phyloP scores from a whole-genome alignment of 2,329 filamentous ascomycete species.

The Harringtonia lauricola region DNA sequence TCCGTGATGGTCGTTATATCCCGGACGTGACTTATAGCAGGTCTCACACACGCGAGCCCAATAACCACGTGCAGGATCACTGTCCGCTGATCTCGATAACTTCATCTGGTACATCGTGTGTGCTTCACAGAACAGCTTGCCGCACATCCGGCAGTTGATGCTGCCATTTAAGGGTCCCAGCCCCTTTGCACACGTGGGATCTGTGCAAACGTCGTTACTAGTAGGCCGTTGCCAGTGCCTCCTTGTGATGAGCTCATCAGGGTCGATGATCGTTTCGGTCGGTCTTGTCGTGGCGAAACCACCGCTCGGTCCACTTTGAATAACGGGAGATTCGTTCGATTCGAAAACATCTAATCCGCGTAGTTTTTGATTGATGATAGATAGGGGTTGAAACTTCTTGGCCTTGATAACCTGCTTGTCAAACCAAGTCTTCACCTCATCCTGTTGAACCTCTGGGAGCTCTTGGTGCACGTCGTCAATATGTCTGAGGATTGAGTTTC shows the following conservation, averaged over 20 bases:
- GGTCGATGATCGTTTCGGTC: slow-evolving; percentile 45
- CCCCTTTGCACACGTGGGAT: slow-evolving; percentile 73
- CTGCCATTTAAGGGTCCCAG: slow-evolving; percentile 71
- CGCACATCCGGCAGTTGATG: slow-evolving; percentile 90
- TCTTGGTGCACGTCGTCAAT: slow-evolving; percentile 88
- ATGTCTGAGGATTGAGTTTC: slow-evolving; percentile 24
- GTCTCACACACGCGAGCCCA: slow-evolving; percentile 98
- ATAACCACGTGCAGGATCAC: slow-evolving; percentile 80
- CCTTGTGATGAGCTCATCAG: slow-evolving; percentile 81
- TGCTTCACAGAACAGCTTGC: slow-evolving; percentile 87
- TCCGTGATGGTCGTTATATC: slow-evolving; percentile 84
- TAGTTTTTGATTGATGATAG: slow-evolving; percentile 84
- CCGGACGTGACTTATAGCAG: slow-evolving; percentile 94
- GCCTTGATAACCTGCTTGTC: slow-evolving; percentile 89
- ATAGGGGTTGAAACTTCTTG: slow-evolving; percentile 84
- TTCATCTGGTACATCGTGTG: slow-evolving; percentile 99
- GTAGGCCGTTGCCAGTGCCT: slow-evolving; percentile 79
- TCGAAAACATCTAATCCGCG: slow-evolving; percentile 91
- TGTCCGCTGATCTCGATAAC: slow-evolving; percentile 74
- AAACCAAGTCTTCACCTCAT: slow-evolving; percentile 96
- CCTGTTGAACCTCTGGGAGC: slow-evolving; percentile 75
- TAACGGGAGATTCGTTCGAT: slow-evolving; percentile 59
- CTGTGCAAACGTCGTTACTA: slow-evolving; percentile 69
- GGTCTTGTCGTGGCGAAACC: slow-evolving; percentile 23
- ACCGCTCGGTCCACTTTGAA: slow-evolving; percentile 16